A percentile compares a stretch with the other conserved stretches of the same genome.
phyloP scores from a whole-genome alignment of 805 yeast genomes.

The Hanseniaspora meyeri region DNA sequence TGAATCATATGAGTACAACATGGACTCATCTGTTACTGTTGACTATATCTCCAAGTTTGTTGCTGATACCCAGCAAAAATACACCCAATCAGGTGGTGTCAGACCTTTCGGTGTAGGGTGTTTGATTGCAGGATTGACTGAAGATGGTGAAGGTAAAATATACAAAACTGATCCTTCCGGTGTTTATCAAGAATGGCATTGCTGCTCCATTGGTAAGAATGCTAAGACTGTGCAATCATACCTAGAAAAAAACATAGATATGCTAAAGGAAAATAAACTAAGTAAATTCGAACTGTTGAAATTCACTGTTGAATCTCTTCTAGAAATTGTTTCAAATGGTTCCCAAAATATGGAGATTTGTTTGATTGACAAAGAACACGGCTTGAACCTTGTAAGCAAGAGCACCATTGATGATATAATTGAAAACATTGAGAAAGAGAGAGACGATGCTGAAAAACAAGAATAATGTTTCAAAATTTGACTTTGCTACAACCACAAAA shows the following conservation, averaged over 20 bases:
- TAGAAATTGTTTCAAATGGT: constrained; percentile 97
- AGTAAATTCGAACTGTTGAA: constrained; percentile 48
- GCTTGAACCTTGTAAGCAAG: constrained; percentile 40
- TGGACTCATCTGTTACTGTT: constrained; percentile 84
- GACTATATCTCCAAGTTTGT: constrained; percentile 88
- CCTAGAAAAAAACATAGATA: constrained; percentile 57
- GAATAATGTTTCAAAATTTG: too few relatives aligned
- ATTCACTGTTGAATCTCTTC: constrained; percentile 70
- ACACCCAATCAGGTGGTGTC: constrained; percentile 97
- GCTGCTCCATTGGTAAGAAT: constrained; percentile 91
- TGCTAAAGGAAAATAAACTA: constrained; percentile 28
- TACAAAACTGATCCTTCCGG: constrained; percentile 97
- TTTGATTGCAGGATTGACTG: constrained; percentile 89
- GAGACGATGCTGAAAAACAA: constrained; percentile 57
- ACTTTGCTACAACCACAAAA: too few relatives aligned
- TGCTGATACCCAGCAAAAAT: constrained; percentile 95
- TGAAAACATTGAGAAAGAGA: constrained; percentile 74
- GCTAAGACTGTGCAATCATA: constrained; percentile 92
- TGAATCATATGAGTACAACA: constrained; percentile 82
- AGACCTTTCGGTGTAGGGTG: constrained; percentile 97
- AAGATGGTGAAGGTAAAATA: constrained; percentile 56
- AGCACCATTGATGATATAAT: constrained; percentile 69
- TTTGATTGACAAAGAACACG: constrained; percentile 53
- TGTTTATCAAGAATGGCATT: constrained; percentile 94
- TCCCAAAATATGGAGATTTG: constrained; percentile 92